Conservation (phyloP, 2,329 filamentous ascomycete genomes). For the Ramularia collo-cygni region DNA sequence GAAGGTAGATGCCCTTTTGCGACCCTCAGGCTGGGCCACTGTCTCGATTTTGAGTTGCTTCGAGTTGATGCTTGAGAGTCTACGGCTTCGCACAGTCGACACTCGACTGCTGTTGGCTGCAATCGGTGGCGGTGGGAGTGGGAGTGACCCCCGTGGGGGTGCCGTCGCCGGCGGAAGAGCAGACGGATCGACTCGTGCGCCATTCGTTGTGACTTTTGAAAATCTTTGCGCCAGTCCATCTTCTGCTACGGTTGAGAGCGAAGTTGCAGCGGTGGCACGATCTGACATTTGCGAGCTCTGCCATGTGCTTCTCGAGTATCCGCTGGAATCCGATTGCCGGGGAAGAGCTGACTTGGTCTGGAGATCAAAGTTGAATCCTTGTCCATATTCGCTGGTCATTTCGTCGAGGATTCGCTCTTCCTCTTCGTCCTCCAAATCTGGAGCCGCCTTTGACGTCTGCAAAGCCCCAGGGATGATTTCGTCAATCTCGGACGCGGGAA, state of each 20-base stretch:
- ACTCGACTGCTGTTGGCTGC: slow-evolving; percentile 12
- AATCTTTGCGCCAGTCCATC: slow-evolving; percentile 37
- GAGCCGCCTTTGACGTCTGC: slow-evolving; percentile 6
- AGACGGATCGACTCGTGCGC: slow-evolving; percentile 7
- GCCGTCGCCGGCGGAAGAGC: slow-evolving; percentile 29
- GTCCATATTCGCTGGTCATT: slow-evolving; percentile 75
- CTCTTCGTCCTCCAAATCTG: slow-evolving; percentile 35
- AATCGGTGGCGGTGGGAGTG: slow-evolving; percentile 18
- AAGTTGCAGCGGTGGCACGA: slow-evolving; percentile 59
- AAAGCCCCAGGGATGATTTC: slow-evolving; percentile 17
- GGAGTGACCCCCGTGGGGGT: slow-evolving; percentile 21
- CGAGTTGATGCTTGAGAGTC: slow-evolving; percentile 71
- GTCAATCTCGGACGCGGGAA: slow-evolving; percentile 20
- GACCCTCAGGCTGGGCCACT: slow-evolving; percentile 29
- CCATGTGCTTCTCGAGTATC: slow-evolving; percentile 70
- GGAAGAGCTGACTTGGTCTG: slow-evolving; percentile 62
- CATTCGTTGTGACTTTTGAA: slow-evolving; percentile 24
- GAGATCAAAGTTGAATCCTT: slow-evolving; percentile 67
- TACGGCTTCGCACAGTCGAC: slow-evolving; percentile 51
- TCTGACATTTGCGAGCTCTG: slow-evolving; percentile 58
- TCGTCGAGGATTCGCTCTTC: slow-evolving; percentile 63
- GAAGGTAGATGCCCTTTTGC: slow-evolving; percentile 28
- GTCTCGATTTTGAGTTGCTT: slow-evolving; percentile 91
- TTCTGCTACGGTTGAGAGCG: slow-evolving; percentile 68
- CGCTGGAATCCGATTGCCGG: slow-evolving; percentile 75